A percentile compares a stretch with the other conserved stretches of the same genome.
Evolutionary conservation across 192 early-diverging fungal genomes (phyloP).

Genomic region (Podila verticillata): DNA sequence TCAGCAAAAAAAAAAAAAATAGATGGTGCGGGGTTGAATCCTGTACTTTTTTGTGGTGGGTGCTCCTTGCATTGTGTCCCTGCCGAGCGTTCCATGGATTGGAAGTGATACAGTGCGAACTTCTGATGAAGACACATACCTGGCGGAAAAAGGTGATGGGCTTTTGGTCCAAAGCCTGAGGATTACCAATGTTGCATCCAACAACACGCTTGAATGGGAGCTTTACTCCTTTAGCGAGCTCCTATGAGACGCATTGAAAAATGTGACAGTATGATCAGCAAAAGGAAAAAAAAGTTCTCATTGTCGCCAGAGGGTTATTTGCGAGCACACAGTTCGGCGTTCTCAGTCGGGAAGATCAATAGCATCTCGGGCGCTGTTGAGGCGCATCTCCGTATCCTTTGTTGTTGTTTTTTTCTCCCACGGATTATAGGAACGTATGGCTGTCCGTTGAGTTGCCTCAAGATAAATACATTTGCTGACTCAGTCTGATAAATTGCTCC

Average conservation of each 20-base stretch:
- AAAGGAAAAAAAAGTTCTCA: neutral
- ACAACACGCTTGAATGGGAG: constrained; percentile 49
- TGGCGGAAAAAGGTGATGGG: constrained; percentile 98
- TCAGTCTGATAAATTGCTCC: neutral
- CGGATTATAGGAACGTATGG: no score
- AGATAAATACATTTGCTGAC: no score
- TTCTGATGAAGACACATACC: constrained; percentile 53
- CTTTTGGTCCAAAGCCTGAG: constrained; percentile 60
- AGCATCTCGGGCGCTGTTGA: no score
- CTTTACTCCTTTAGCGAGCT: constrained; percentile 49
- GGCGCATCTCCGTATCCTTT: neutral
- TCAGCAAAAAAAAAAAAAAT: neutral
- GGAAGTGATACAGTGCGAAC: neutral
- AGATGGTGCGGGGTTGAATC: neutral
- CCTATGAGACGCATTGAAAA: constrained; percentile 20
- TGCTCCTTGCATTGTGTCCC: neutral
- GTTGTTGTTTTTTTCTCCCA: neutral
- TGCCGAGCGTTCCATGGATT: neutral
- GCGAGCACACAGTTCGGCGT: no score
- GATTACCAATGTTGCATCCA: constrained; percentile 57
- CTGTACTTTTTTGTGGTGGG: neutral
- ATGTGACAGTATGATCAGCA: neutral
- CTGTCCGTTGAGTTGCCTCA: no score
- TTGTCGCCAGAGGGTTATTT: no score
- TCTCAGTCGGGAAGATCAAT: no score